Evolutionary conservation across 2,329 filamentous ascomycete species (phyloP), one percentile per base, ranked within the genome.

Genomic region (Fusarium scirpi): DNA sequence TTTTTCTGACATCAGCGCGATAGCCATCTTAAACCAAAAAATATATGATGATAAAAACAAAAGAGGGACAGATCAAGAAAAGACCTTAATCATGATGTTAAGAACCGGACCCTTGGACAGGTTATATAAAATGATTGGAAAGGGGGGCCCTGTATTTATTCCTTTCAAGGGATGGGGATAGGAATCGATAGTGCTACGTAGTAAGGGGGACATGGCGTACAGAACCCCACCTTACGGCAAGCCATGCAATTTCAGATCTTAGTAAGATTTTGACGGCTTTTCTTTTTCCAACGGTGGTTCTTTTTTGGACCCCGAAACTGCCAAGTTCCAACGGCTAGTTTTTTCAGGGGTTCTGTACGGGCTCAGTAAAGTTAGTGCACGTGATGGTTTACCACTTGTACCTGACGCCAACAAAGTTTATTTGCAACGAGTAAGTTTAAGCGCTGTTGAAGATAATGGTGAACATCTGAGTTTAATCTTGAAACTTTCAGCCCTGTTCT

Each of bases 401-500:
- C 13, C 13, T 49, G 55, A 25, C 48, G 9, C 24, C 22, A 51
- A 58, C n/a, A 51, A 65, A 20, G 29, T 38, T 15, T 52, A 52
- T 52, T 41, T 16, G 30, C 8, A 16, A 12, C 12, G 16, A 52
- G 6, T 30, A 30, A 24, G 4, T 29, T 11, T n/a, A 25, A 16
- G 18, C 27, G 47, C 32, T n/a, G 44, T 57, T 30, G 12, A 62
- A 56, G 49, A 56, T 59, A 16, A 24, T 12, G 11, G 24, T 57
- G 12, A 25, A 63, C 15, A 22, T 30, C 47, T 48, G 7, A 44
- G 20, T 53, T 27, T 34, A 65, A 38, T 38, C 18, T 27, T 47
- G 44, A 60, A 58, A 66, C 57, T 40, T 32, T 61, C 38, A 66
- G 62, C 53, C 46, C 54, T 65, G 61, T 61, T 20, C 38, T 66